Evolutionary conservation across 352 stramenopile species (phyloP).

Genomic region (Phytopythium chamaehyphon): DNA sequence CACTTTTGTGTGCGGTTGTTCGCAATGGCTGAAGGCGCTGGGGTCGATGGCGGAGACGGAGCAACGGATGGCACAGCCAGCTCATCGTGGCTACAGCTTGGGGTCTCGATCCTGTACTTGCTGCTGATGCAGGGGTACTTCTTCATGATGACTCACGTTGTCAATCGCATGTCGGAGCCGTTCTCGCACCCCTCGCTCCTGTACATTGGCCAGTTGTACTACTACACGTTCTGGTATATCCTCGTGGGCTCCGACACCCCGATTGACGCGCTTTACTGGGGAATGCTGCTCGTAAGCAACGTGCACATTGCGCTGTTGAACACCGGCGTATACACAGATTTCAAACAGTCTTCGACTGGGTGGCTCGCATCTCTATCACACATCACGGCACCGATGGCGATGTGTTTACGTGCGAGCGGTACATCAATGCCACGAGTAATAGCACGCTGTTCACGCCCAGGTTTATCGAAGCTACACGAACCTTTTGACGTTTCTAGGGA

Average conservation of each 20-base stretch:
- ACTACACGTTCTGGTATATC: constrained; percentile 88
- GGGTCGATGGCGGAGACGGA: neutral
- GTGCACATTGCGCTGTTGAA: constrained; percentile 86
- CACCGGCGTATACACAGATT: constrained; percentile 82
- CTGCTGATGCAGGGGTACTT: constrained; percentile 85
- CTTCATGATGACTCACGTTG: constrained; percentile 74
- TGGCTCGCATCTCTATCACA: constrained; percentile 42
- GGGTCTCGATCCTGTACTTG: constrained; percentile 70
- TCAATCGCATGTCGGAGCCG: constrained; percentile 79
- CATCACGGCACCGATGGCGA: constrained; percentile 47
- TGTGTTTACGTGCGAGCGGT: constrained; percentile 45
- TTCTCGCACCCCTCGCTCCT: constrained; percentile 78
- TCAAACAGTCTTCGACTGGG: constrained; percentile 55
- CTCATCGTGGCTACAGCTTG: constrained; percentile 66
- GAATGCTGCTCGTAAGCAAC: constrained; percentile 82
- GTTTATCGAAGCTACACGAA: too few species aligned
- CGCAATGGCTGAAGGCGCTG: constrained; percentile 38
- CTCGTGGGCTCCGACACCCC: constrained; percentile 75
- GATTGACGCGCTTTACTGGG: constrained; percentile 80
- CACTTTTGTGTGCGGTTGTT: constrained; percentile 80
- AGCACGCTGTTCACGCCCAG: too few species aligned
- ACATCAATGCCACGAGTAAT: neutral
- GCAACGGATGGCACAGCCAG: constrained; percentile 17
- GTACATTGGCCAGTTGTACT: constrained; percentile 85
- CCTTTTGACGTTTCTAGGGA: too few species aligned